Evolutionary conservation across 2,329 filamentous ascomycete species (phyloP), one percentile per base, ranked within the genome.

Genomic region (Apiospora kogelbergensis): DNA sequence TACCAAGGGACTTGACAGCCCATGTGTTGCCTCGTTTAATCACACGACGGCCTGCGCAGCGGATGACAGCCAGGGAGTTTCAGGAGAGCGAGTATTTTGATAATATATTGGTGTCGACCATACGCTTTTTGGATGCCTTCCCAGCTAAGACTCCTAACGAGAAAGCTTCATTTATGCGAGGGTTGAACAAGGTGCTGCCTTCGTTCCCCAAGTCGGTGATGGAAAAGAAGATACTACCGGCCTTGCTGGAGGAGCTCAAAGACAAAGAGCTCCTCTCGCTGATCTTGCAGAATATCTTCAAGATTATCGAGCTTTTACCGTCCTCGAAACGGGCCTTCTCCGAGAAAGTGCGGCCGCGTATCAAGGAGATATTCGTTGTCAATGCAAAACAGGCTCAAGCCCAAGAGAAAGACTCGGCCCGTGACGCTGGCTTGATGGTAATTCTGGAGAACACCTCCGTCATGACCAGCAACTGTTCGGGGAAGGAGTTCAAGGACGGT

Each of bases 81-180:
- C 96, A 99, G 77, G 90, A 98, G 79, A 97, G 94, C 76, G 91
- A 93, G 73, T 99, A 97, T 78, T 99, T 99, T 78, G 94, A 99
- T 81, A 99, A 98, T 76, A 93, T 98, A 63, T 85, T 99, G 5
- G 94, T 99, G 26, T 97, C 95, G 0, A 98, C 96, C 0, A 97
- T 99, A 71, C 93, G 96, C 15, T 99, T 99, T 77, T 84, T 99
- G 33, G 96, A 99, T 75, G 88, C 91, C 0, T 89, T 99, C 70
- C 95, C 96, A 0, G 93, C 93, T 42, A 99, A 99, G 82, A 97
- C 94, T 1, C 87, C 93, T 0, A 93, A 89, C 71, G 96, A 99
- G 77, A 99, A 99, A 79, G 87, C 91, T 7, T 91, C 94, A 69
- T 99, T 99, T 78, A 89, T 99, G 87, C 90, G 94, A 68, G 96